Evolutionary conservation across 352 stramenopile genomes (phyloP).

Genomic region (Globisporangium echinulatum): DNA sequence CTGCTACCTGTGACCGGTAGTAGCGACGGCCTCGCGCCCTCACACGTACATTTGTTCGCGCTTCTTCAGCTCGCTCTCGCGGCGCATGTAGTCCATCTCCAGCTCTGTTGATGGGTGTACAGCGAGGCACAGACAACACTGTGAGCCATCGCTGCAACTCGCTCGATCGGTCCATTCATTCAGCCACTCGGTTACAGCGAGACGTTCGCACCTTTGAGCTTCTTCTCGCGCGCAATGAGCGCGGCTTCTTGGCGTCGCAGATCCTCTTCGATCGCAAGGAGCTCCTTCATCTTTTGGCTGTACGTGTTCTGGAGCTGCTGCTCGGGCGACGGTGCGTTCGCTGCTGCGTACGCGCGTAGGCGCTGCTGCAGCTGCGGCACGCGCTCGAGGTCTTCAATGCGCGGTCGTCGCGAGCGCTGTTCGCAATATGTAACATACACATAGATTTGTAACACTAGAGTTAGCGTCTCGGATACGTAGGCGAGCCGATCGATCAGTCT

Average conservation of each 20-base stretch:
- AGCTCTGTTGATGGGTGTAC: conserved; percentile 29
- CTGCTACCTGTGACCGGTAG: no score
- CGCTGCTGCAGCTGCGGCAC: conserved; percentile 77
- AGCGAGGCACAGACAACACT: not conserved
- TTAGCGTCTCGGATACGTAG: not conserved
- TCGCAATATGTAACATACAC: not conserved
- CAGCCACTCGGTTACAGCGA: no score
- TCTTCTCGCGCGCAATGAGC: conserved; percentile 80
- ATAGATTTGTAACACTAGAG: not conserved
- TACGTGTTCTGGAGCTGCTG: conserved; percentile 74
- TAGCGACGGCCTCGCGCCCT: not conserved
- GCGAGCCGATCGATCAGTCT: no score
- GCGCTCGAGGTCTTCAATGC: conserved; percentile 81
- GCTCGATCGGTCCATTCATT: no score
- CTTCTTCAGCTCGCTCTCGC: conserved; percentile 80
- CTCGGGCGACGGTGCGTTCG: conserved; percentile 47
- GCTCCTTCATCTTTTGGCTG: conserved; percentile 86
- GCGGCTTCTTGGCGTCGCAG: conserved; percentile 78
- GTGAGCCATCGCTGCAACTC: not conserved
- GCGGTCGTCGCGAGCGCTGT: conserved; percentile 66
- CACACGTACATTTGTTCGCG: conserved; percentile 70
- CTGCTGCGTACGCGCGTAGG: conserved; percentile 68
- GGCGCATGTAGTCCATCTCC: conserved; percentile 70
- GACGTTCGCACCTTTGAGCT: conserved; percentile 55
- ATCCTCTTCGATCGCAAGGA: conserved; percentile 80